phyloP scores from a whole-genome alignment of 2,329 filamentous ascomycete species.

The Tolypocladium tundrense region DNA sequence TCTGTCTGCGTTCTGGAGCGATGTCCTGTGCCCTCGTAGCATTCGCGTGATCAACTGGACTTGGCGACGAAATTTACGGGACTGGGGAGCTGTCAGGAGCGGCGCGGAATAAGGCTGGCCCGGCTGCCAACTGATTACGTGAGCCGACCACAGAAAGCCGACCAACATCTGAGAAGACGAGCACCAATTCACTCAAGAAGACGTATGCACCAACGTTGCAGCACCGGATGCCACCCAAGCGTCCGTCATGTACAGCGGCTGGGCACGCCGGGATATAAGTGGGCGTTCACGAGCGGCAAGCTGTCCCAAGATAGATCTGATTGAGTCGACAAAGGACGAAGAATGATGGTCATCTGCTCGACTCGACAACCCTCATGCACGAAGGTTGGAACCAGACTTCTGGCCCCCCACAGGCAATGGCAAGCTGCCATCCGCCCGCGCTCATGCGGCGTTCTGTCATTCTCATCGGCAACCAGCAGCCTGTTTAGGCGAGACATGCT shows the following conservation, averaged over 20 bases:
- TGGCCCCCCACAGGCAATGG: neutral
- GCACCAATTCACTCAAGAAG: no score
- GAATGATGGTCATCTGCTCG: neutral
- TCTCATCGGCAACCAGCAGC: neutral
- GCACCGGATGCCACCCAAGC: neutral
- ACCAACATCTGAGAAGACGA: neutral
- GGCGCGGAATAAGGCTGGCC: constrained; percentile 10
- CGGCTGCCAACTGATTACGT: constrained; percentile 2
- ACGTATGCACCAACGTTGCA: neutral
- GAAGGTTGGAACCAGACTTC: neutral
- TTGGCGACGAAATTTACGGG: constrained; percentile 7
- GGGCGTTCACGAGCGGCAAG: neutral
- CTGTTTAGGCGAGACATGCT: neutral
- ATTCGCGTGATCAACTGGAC: neutral
- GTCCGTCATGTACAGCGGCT: neutral
- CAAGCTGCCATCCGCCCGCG: neutral
- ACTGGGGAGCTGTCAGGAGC: neutral
- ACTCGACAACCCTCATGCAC: neutral
- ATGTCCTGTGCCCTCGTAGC: neutral
- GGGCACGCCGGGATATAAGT: neutral
- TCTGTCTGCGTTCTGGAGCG: neutral
- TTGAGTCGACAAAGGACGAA: neutral
- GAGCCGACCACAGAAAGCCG: neutral
- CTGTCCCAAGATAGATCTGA: neutral
- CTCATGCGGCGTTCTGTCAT: neutral